These are phyloP conservation scores for Solanum microdontum DNA, from an alignment of 257 asterid genomes.

Conservation along the genomic window DNA sequence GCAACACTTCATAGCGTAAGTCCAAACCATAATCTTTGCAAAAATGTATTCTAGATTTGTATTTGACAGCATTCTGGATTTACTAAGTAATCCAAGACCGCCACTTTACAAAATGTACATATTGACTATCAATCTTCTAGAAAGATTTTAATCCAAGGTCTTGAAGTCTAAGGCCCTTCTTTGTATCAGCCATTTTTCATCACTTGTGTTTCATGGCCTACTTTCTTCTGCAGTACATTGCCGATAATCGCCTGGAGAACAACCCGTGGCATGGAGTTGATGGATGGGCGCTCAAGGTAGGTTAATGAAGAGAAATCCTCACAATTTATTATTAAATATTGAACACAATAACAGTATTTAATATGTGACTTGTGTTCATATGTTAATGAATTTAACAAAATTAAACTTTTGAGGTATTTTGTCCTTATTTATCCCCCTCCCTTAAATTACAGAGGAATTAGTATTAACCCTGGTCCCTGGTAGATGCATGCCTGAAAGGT, in stretches of 20 bases:
- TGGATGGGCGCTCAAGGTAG: constrained; percentile 82
- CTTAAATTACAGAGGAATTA: neutral
- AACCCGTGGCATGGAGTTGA: constrained; percentile 83
- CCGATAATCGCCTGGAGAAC: constrained; percentile 59
- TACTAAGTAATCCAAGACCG: neutral
- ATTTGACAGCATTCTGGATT: neutral
- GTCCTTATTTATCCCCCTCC: neutral
- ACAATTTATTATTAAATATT: neutral
- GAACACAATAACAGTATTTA: neutral
- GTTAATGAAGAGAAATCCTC: neutral
- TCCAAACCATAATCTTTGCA: neutral
- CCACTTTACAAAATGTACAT: neutral
- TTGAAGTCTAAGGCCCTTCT: neutral
- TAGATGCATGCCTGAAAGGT: neutral
- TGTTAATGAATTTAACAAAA: neutral
- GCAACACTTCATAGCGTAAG: constrained; percentile 84
- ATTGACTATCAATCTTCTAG: neutral
- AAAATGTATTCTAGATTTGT: neutral
- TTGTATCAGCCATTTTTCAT: neutral
- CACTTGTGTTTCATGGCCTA: neutral
- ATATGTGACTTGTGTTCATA: neutral
- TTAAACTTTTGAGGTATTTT: neutral
- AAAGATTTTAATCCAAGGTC: neutral
- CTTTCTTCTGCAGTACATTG: constrained; percentile 54
- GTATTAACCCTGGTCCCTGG: neutral